These are phyloP conservation scores for Diaporthe aspalathi DNA, from an alignment of 2,329 filamentous ascomycete species.

Conservation along the genomic window DNA sequence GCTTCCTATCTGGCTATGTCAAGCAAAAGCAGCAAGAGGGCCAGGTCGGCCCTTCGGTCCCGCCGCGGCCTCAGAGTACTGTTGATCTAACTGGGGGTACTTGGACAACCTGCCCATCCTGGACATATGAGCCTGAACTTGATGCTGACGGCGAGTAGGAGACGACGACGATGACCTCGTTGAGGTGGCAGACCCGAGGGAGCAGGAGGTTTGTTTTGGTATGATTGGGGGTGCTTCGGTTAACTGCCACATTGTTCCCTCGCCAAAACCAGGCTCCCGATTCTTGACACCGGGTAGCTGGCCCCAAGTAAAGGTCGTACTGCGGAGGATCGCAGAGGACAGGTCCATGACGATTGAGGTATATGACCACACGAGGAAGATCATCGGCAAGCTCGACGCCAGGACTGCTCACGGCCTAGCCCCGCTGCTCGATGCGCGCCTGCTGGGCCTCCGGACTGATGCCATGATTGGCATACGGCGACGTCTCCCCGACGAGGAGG, in stretches of 20 bases:
- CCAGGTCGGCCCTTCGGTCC: conserved; percentile 39
- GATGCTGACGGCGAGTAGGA: conserved; percentile 45
- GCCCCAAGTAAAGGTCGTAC: conserved; percentile 79
- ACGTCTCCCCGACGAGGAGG: conserved; percentile 71
- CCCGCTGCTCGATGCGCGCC: conserved; percentile 76
- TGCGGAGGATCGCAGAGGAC: conserved; percentile 70
- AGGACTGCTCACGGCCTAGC: conserved; percentile 75
- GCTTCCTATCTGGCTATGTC: conserved; percentile 74
- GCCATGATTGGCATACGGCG: conserved; percentile 76
- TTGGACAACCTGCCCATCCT: not conserved
- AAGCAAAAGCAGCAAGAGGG: conserved; percentile 67
- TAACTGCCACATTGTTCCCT: conserved; percentile 75
- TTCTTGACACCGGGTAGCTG: conserved; percentile 71
- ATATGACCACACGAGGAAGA: conserved; percentile 75
- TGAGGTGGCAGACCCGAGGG: conserved; percentile 68
- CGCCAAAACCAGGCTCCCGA: conserved; percentile 72
- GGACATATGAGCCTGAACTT: not conserved
- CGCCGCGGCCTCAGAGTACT: conserved; percentile 47
- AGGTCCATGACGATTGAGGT: conserved; percentile 74
- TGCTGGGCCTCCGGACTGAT: conserved; percentile 74
- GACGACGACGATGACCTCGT: conserved; percentile 69
- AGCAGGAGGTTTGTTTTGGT: conserved; percentile 84
- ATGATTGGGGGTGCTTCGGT: conserved; percentile 76
- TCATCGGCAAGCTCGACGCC: conserved; percentile 81
- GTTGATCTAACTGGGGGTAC: conserved; percentile 70